Evolutionary conservation across 2,329 filamentous ascomycete species (phyloP).

Genomic region (Arthrobotrys pseudoclavata): DNA sequence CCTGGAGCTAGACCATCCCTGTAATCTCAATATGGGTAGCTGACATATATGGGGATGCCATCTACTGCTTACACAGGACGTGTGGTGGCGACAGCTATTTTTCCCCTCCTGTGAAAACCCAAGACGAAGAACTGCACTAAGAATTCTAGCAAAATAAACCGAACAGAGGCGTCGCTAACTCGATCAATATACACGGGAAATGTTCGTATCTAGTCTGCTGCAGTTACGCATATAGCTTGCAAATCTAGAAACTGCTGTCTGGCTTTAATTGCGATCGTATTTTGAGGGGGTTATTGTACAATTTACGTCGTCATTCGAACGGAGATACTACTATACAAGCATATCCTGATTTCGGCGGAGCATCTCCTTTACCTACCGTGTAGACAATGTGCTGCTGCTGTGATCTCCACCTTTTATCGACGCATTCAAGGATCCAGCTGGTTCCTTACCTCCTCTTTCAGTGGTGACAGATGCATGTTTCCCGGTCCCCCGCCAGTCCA

Average conservation of each 20-base stretch:
- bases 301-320: slow-evolving; percentile 4
- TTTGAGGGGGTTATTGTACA: slow-evolving; percentile 6
- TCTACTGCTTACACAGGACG: too few relatives aligned
- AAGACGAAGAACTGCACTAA: not conserved
- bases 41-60: slow-evolving; percentile 37
- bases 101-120: slow-evolving; percentile 14
- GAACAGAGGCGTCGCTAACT: slow-evolving; percentile 17
- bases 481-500: slow-evolving; percentile 58
- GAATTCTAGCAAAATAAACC: slow-evolving; percentile 1
- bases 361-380: slow-evolving; percentile 16
- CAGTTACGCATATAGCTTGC: not conserved
- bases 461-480: slow-evolving; percentile 58
- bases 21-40: slow-evolving; percentile 33
- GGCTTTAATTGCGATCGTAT: not conserved
- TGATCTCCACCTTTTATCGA: slow-evolving; percentile 54
- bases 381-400: slow-evolving; percentile 25
- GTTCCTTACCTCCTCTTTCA: slow-evolving; percentile 43
- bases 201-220: not conserved
- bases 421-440: slow-evolving; percentile 53
- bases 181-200: not conserved
- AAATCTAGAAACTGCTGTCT: not conserved
- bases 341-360: slow-evolving; percentile 48
- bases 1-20: slow-evolving; percentile 50
- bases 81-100: slow-evolving; percentile 15
- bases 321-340: slow-evolving; percentile 5